Evolutionary conservation across 768 basidiomycete genomes (phyloP).

Genomic region (Lactifluus echinatus): DNA sequence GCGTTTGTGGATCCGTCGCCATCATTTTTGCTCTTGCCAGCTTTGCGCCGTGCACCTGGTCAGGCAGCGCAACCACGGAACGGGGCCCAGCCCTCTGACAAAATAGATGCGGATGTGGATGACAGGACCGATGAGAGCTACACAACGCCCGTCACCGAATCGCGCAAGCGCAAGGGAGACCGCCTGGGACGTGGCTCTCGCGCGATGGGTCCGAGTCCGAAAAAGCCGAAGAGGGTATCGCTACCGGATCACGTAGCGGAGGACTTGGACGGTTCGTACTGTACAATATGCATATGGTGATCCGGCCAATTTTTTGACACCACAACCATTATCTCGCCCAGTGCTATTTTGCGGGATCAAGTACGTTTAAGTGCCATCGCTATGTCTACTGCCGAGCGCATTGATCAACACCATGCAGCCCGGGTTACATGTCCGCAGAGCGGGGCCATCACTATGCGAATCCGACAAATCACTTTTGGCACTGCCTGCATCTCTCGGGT

Average conservation of each 20-base stretch:
- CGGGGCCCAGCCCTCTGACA: not conserved
- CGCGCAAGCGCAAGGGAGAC: not conserved
- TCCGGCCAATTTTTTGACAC: not conserved
- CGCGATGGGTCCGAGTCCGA: not conserved
- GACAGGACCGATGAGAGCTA: too few relatives aligned
- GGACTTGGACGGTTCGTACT: conserved; percentile 46
- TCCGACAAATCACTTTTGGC: conserved; percentile 79
- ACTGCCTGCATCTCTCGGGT: conserved; percentile 61
- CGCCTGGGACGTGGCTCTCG: not conserved
- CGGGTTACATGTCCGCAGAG: conserved; percentile 57
- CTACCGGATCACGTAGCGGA: conserved; percentile 45
- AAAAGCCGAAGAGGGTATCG: conserved; percentile 32
- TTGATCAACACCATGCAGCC: conserved; percentile 32
- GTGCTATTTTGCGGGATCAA: conserved; percentile 85
- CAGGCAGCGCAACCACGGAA: not conserved
- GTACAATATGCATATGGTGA: not conserved
- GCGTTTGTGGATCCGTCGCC: not conserved
- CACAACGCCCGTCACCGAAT: not conserved
- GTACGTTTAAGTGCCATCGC: conserved; percentile 31
- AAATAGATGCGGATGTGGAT: not conserved
- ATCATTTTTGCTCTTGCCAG: not conserved
- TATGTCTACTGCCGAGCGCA: too few relatives aligned
- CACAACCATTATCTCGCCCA: conserved; percentile 23
- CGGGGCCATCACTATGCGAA: conserved; percentile 75
- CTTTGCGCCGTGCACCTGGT: not conserved